phyloP scores from a whole-genome alignment of 2,329 filamentous ascomycete species.

The Cercospora citrullina region DNA sequence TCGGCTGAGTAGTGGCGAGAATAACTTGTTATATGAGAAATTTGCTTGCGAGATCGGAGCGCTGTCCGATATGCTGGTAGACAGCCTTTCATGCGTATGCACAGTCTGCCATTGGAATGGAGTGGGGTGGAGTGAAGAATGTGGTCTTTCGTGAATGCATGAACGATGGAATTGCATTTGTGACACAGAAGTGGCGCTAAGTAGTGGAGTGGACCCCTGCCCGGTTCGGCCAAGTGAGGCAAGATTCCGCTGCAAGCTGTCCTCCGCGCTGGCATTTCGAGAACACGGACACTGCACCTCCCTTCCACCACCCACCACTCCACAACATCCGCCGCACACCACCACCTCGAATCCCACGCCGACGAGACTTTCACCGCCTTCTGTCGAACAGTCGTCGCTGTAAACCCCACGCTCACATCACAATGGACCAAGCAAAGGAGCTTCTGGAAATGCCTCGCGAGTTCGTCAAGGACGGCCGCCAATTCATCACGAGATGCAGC shows the following conservation, averaged over 20 bases:
- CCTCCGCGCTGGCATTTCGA: conserved; percentile 10
- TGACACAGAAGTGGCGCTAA: not conserved
- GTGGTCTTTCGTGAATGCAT: not conserved
- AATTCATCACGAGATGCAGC: conserved; percentile 53
- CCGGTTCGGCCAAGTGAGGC: conserved; percentile 7
- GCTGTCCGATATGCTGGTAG: not conserved
- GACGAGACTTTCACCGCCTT: not conserved
- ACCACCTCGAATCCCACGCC: not conserved
- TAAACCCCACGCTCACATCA: conserved; percentile 5
- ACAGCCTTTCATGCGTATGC: not conserved
- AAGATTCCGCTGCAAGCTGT: conserved; percentile 17
- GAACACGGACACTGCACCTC: conserved; percentile 9
- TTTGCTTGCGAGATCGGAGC: not conserved
- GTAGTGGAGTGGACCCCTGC: not conserved
- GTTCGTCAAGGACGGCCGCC: conserved; percentile 57
- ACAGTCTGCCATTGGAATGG: not conserved
- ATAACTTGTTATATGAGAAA: not conserved
- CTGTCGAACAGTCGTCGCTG: not conserved
- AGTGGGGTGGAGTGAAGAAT: not conserved
- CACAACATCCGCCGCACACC: not conserved
- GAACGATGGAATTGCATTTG: not conserved
- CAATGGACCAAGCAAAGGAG: conserved; percentile 65
- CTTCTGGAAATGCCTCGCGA: conserved; percentile 68
- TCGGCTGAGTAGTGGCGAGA: not conserved
- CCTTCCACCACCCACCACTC: conserved; percentile 2